Conservation (phyloP, 73 alveolate genomes). For the Uronychia binucleata region DNA sequence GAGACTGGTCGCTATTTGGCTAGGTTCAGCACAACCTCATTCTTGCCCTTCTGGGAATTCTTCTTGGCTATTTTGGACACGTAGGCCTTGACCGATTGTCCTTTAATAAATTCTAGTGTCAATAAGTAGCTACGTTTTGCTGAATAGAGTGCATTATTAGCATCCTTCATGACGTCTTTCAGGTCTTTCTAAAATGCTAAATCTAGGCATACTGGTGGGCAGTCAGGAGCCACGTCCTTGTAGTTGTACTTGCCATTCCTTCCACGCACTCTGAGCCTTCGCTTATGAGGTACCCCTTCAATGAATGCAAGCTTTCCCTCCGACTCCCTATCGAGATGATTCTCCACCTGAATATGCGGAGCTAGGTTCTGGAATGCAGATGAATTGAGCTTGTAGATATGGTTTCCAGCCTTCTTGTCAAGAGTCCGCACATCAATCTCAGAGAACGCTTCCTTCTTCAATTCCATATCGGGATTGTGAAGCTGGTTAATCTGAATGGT, state of each 20-base stretch:
- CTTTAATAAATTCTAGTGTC: neutral
- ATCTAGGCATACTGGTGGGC: neutral
- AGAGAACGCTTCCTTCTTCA: neutral
- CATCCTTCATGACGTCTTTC: neutral
- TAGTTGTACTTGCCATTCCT: neutral
- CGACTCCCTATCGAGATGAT: neutral
- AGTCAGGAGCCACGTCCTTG: neutral
- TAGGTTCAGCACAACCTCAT: neutral
- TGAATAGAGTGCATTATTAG: neutral
- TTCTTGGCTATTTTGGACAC: neutral
- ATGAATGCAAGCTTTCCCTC: neutral
- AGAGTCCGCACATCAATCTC: neutral
- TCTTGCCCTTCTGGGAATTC: neutral
- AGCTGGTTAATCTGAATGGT: neutral
- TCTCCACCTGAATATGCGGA: neutral
- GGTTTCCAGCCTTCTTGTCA: neutral
- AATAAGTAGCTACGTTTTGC: neutral
- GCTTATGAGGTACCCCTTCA: neutral
- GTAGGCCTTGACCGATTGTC: neutral
- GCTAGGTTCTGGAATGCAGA: neutral
- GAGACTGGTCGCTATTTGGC: neutral
- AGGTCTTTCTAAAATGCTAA: neutral
- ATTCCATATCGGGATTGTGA: neutral
- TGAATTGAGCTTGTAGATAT: neutral
- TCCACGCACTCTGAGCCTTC: neutral